Conservation (phyloP, 495 filamentous ascomycete species). For the Penicillium fimorum region DNA sequence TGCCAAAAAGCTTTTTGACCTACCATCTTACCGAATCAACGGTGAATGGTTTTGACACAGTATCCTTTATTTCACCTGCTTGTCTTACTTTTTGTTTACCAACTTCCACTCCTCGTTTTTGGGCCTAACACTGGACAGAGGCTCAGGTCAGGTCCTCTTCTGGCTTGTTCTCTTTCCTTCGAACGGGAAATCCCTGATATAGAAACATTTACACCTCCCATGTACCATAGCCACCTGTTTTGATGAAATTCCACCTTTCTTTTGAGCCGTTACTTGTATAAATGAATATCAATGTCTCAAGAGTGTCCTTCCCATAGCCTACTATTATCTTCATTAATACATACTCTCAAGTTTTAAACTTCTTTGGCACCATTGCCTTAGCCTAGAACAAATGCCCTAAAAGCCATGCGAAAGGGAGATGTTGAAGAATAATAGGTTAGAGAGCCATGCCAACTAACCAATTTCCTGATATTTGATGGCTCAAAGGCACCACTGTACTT, state of each 20-base stretch:
- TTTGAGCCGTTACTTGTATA: slow-evolving; percentile 4
- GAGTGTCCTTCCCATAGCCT: not conserved
- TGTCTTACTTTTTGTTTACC: not conserved
- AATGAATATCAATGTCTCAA: slow-evolving; percentile 5
- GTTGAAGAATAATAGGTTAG: not conserved
- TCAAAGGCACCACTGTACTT: not conserved
- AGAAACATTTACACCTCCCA: slow-evolving; percentile 23
- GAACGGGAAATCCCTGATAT: slow-evolving; percentile 3
- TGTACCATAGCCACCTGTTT: slow-evolving; percentile 25
- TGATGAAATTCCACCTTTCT: slow-evolving; percentile 6
- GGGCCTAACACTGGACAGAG: not conserved
- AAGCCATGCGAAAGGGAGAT: not conserved
- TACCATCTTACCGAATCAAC: not conserved
- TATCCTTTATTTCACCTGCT: not conserved
- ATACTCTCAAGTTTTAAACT: not conserved
- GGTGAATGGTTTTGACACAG: not conserved
- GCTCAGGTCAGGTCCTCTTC: not conserved
- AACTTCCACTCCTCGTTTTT: not conserved
- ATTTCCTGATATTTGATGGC: not conserved
- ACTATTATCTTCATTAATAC: not conserved
- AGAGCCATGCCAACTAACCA: not conserved
- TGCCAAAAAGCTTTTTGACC: not conserved
- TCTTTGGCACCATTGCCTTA: not conserved
- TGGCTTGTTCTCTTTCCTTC: not conserved
- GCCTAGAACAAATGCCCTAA: not conserved